A percentile compares a stretch with the other conserved stretches of the same genome.
phyloP scores from a whole-genome alignment of 768 basidiomycete species.

The Cystobasidium tubakii region DNA sequence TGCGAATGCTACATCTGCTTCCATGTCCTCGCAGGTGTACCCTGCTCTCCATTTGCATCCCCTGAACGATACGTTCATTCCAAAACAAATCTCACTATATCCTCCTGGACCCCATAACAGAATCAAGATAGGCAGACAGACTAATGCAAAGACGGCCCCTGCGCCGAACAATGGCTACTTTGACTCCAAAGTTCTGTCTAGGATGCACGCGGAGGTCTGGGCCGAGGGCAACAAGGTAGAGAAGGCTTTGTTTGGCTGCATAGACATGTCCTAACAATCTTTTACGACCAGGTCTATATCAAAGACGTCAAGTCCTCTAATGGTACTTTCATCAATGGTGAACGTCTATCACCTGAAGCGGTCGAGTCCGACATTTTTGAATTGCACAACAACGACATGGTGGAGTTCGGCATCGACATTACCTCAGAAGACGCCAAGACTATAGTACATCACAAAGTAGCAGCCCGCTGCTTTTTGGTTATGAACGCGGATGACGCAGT shows the following conservation, averaged over 20 bases:
- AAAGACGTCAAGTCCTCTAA: constrained; percentile 98
- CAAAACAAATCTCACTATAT: constrained; percentile 81
- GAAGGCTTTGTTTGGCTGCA: background rate
- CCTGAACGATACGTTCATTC: constrained; percentile 85
- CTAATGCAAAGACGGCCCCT: constrained; percentile 88
- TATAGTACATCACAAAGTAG: constrained; percentile 96
- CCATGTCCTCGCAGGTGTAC: constrained; percentile 40
- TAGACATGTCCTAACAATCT: background rate
- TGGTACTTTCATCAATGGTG: constrained; percentile 95
- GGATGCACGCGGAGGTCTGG: constrained; percentile 99
- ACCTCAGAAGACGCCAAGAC: constrained; percentile 97
- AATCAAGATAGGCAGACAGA: constrained; percentile 78
- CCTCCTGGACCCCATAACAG: constrained; percentile 53
- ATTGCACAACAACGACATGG: constrained; percentile 88
- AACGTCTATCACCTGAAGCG: constrained; percentile 80
- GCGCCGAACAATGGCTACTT: constrained; percentile 90
- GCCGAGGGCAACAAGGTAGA: constrained; percentile 56
- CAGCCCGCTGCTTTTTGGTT: constrained; percentile 84
- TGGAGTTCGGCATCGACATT: constrained; percentile 99
- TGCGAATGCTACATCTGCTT: background rate
- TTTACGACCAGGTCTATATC: constrained; percentile 70
- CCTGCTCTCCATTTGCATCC: constrained; percentile 66
- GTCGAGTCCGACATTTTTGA: constrained; percentile 87
- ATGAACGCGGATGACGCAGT: constrained; percentile 74
- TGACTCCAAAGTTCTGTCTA: constrained; percentile 86